Evolutionary conservation across 306 rosid genomes (phyloP).

Genomic region (Betula pendula): DNA sequence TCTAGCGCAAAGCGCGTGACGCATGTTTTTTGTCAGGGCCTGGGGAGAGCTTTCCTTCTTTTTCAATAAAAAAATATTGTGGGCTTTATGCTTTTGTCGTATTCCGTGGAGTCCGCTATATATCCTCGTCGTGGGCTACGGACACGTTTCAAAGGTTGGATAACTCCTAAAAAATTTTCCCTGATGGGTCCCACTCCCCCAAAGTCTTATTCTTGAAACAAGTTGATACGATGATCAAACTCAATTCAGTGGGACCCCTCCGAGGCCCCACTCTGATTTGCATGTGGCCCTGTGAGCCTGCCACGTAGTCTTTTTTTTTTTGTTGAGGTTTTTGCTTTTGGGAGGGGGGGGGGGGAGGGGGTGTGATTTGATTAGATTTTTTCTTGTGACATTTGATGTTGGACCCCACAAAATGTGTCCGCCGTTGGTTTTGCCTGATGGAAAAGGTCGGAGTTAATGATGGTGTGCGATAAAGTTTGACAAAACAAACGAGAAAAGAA

Average conservation of each 20-base stretch:
- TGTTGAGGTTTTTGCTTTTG: neutral
- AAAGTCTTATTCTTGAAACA: slow-evolving; percentile 36
- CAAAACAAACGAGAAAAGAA: neutral
- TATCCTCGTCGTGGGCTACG: slow-evolving; percentile 24
- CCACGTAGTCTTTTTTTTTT: slow-evolving; percentile 42
- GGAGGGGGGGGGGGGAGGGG: neutral
- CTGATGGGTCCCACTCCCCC: slow-evolving; percentile 35
- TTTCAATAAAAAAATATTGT: neutral
- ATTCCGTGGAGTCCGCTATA: slow-evolving; percentile 36
- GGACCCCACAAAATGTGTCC: slow-evolving; percentile 19
- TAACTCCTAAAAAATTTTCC: no score
- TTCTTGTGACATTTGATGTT: slow-evolving; percentile 24
- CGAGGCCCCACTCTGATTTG: slow-evolving; percentile 24
- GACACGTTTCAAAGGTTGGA: slow-evolving; percentile 43
- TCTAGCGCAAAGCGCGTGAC: slow-evolving; percentile 54
- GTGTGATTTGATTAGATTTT: slow-evolving; percentile 33
- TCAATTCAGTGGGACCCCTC: slow-evolving; percentile 21
- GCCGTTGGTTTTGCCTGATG: slow-evolving; percentile 34
- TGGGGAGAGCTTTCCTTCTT: neutral
- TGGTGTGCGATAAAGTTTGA: neutral
- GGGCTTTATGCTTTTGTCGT: slow-evolving; percentile 63
- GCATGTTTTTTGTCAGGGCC: slow-evolving; percentile 68
- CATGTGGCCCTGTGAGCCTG: neutral
- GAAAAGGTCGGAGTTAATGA: neutral
- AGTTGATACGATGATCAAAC: slow-evolving; percentile 51